Evolutionary conservation across 139 green algal species (phyloP), one percentile per base, ranked within the genome.

Genomic region (Mesotaenium endlicherianum): DNA sequence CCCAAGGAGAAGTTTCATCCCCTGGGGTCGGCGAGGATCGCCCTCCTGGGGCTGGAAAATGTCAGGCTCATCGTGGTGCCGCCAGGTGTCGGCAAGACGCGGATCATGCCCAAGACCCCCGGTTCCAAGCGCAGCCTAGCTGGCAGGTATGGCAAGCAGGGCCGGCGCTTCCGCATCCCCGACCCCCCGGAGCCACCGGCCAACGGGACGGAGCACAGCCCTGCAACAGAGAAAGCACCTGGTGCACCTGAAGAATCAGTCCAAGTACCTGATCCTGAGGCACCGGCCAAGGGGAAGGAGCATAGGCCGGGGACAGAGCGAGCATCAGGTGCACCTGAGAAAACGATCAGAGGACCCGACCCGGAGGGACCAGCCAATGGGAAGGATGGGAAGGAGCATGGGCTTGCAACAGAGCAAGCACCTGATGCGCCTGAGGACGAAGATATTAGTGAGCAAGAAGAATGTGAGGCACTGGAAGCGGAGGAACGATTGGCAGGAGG

Each of bases 31-130:
- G 59, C 64, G 34, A 58, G 79, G 49, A 69, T 79, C 67, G 79
- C 79, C 0, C 42, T 67, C 42, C 42, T 84, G 77, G 77, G 77
- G 31, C n/a, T 84, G 38, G 58, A 75, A 41, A 34, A 77, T 38
- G 60, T 75, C n/a, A n/a, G 57, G n/a, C 31, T 84, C 55, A 11
- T 84, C 31, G 77, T 84, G 36, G 77, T 84, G 26, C 75, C 75
- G 39, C 26, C 43, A 43, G 47, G 75, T 20, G 26, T 5, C 57
- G 75, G 47, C 31, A 38, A 31, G 26, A 5, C 8, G 0, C 50
- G 45, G 26, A 0, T 82, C 20, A 30, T 20, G 55, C 75, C 75
- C 36, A 82, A 82, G 58, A 17, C 39, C 26, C 58, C 58, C 75
- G 64, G 75, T 20, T 82, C 75, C 34, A 77, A 76, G 34, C 55